Percentiles rank a stretch among this genome's conserved stretches.
phyloP scores from a whole-genome alignment of 352 stramenopile species.

The Salisapilia sapeloensis region DNA sequence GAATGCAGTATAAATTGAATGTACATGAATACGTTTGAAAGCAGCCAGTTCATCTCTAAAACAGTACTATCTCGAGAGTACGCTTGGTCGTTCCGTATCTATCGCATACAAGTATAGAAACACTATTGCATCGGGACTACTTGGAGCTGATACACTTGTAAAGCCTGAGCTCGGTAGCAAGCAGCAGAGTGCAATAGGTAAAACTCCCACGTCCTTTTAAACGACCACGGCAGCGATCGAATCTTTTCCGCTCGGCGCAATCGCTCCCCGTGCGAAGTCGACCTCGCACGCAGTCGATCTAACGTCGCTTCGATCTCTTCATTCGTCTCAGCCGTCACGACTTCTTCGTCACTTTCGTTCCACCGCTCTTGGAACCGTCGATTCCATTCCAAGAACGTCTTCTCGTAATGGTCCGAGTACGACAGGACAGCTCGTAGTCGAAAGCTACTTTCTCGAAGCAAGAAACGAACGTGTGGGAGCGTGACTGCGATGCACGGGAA shows the following conservation, averaged over 20 bases:
- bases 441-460: conserved; percentile 34
- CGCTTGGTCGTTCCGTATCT: not conserved
- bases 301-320: conserved; percentile 2
- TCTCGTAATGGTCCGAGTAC: conserved; percentile 70
- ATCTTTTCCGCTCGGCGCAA: no score
- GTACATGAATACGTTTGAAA: no score
- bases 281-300: conserved; percentile 1
- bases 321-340: conserved; percentile 1
- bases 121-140: conserved; percentile 19
- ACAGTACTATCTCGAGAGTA: no score
- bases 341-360: conserved; percentile 8
- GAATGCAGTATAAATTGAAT: no score
- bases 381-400: conserved; percentile 74
- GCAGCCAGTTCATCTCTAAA: no score
- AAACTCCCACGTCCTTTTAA: conserved; percentile 79
- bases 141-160: conserved; percentile 54
- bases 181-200: conserved; percentile 77
- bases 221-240: conserved; percentile 45
- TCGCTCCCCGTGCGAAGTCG: not conserved
- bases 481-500: conserved; percentile 44
- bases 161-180: conserved; percentile 51
- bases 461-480: conserved; percentile 20
- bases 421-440: conserved; percentile 36
- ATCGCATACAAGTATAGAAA: not conserved
- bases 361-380: conserved; percentile 52